Evolutionary conservation across 2,329 filamentous ascomycete genomes (phyloP).

Genomic region (Macrophomina pseudophaseolina): DNA sequence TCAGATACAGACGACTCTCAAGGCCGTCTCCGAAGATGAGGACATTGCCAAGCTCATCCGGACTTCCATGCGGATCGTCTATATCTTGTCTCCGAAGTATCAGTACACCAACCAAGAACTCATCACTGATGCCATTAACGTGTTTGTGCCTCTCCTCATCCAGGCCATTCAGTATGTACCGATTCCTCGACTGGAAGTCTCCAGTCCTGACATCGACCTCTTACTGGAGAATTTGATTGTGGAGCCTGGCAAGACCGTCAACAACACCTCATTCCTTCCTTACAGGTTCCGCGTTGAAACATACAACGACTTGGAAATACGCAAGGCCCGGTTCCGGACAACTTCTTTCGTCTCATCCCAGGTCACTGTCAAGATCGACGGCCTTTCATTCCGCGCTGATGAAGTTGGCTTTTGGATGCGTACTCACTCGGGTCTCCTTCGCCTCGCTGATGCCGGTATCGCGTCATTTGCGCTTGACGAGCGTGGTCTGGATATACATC

Average conservation of each 20-base stretch:
- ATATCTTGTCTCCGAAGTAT: conserved; percentile 70
- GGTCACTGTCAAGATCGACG: conserved; percentile 78
- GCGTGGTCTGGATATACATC: conserved; percentile 81
- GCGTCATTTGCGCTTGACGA: conserved; percentile 86
- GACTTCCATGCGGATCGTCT: conserved; percentile 70
- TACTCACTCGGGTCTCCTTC: conserved; percentile 75
- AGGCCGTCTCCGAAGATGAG: conserved; percentile 72
- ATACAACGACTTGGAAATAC: conserved; percentile 83
- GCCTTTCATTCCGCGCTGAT: conserved; percentile 80
- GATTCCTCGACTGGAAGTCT: conserved; percentile 87
- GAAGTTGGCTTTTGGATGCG: conserved; percentile 91
- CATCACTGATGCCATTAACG: conserved; percentile 74
- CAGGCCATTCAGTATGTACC: conserved; percentile 84
- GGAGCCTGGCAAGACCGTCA: conserved; percentile 83
- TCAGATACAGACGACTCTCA: conserved; percentile 70
- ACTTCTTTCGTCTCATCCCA: conserved; percentile 71
- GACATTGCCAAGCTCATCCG: conserved; percentile 72
- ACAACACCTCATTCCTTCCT: conserved; percentile 86
- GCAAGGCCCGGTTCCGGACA: conserved; percentile 75
- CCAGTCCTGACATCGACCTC: conserved; percentile 81
- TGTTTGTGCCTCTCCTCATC: conserved; percentile 80
- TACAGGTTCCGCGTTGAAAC: conserved; percentile 81
- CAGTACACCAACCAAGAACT: conserved; percentile 72
- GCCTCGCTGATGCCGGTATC: conserved; percentile 80
- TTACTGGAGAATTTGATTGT: conserved; percentile 89